phyloP scores from a whole-genome alignment of 331 rosid genomes.

The Arachis monticola region DNA sequence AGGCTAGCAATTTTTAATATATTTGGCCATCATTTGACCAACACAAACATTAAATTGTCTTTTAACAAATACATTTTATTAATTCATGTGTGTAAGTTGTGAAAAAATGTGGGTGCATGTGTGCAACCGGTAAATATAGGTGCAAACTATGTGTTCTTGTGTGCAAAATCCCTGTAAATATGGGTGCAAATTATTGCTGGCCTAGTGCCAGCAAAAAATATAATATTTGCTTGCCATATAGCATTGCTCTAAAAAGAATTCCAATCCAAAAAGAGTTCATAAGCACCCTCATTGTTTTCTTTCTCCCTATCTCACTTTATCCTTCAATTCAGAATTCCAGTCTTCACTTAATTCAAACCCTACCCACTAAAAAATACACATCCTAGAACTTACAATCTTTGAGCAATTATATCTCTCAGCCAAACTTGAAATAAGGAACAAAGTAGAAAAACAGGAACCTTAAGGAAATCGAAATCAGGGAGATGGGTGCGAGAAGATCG shows the following conservation, averaged over 20 bases:
- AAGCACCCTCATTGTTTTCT: not conserved
- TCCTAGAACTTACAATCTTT: constrained; percentile 12
- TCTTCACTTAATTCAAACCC: constrained; percentile 4
- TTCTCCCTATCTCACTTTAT: not conserved
- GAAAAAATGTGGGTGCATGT: no score
- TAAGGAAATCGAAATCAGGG: constrained; percentile 68
- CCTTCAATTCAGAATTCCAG: constrained; percentile 18
- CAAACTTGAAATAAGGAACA: not conserved
- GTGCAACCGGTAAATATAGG: no score
- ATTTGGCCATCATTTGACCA: not conserved
- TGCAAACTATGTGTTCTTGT: no score
- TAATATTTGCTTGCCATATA: no score
- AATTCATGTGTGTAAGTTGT: no score
- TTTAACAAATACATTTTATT: no score
- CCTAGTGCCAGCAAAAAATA: no score
- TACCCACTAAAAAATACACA: not conserved
- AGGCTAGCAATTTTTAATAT: no score
- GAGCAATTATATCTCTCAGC: not conserved
- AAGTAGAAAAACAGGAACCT: constrained; percentile 49
- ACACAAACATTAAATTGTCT: not conserved
- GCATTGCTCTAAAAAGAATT: no score
- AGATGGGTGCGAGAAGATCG: constrained; percentile 48
- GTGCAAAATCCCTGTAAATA: no score
- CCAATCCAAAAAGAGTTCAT: constrained; percentile 11
- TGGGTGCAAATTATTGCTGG: no score